Conservation (phyloP, 2,329 filamentous ascomycete genomes). For the Cylindrodendrum hubeiense region DNA sequence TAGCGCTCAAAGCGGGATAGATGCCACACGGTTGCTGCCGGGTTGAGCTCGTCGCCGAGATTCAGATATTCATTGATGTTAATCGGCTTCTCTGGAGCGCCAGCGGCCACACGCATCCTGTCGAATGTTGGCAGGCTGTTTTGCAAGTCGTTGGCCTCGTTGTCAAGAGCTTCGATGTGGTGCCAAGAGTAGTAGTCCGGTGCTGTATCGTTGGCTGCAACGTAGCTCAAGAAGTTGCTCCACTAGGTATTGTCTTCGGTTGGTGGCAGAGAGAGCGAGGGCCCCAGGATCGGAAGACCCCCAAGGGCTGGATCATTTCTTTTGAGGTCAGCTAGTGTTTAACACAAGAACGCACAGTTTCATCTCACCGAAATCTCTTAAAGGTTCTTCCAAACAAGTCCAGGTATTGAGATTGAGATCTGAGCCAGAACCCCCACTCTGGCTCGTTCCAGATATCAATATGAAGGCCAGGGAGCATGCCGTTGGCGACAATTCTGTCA, state of each 20-base stretch:
- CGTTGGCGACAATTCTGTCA: not conserved
- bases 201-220: not conserved
- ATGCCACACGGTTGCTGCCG: slow-evolving; percentile 2
- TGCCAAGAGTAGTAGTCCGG: slow-evolving; percentile 6
- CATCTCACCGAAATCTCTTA: not conserved
- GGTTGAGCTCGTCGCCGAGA: slow-evolving; percentile 3
- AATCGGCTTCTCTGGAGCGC: not conserved
- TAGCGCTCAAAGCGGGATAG: slow-evolving; percentile 3
- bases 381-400: slow-evolving; percentile 5
- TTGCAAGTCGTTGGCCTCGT: slow-evolving; percentile 4
- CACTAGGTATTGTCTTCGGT: slow-evolving; percentile 1
- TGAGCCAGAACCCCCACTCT: slow-evolving; percentile 2
- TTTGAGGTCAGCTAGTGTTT: not conserved
- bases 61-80: slow-evolving; percentile 3
- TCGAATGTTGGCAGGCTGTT: slow-evolving; percentile 1
- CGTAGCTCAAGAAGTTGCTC: slow-evolving; percentile 1
- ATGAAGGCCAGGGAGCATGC: not conserved
- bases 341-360: not conserved
- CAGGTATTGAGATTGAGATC: not conserved
- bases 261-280: slow-evolving; percentile 4
- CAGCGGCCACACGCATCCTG: slow-evolving; percentile 2
- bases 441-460: slow-evolving; percentile 9
- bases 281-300: not conserved
- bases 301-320: not conserved
- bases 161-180: slow-evolving; percentile 5